These are phyloP conservation scores for Phellinidium pouzarii DNA, from an alignment of 1,284 basidiomycete species.

Conservation along the genomic window DNA sequence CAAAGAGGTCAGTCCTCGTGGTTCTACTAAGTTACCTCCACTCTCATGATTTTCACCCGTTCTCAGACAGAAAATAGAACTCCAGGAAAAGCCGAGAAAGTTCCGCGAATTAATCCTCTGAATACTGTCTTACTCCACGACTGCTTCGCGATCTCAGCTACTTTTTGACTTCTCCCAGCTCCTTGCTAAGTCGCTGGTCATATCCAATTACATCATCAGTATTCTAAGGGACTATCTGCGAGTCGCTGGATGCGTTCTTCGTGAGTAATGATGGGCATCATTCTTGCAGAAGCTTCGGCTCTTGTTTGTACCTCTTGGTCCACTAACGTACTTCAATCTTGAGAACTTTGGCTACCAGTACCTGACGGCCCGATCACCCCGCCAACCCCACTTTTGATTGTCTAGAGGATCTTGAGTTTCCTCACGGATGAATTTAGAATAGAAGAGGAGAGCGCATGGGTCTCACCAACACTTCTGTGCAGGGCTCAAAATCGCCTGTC, in stretches of 20 bases:
- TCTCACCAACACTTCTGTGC: too few relatives aligned
- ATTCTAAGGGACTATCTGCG: background rate
- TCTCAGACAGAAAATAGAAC: background rate
- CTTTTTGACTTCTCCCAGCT: background rate
- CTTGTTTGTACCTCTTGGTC: background rate
- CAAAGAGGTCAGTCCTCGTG: background rate
- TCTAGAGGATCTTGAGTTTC: too few relatives aligned
- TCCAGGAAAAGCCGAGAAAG: slow-evolving; percentile 7
- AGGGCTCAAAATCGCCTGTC: too few relatives aligned
- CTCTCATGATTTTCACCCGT: slow-evolving; percentile 1
- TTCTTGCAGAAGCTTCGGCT: background rate
- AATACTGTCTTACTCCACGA: background rate
- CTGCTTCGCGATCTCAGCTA: background rate
- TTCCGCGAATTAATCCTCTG: slow-evolving; percentile 4
- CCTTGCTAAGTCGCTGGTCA: background rate
- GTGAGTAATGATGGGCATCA: background rate
- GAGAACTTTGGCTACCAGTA: background rate
- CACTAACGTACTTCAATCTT: background rate
- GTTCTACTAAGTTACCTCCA: background rate
- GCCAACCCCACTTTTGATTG: too few relatives aligned
- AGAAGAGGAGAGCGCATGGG: too few relatives aligned
- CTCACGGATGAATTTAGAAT: too few relatives aligned
- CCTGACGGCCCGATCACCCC: too few relatives aligned
- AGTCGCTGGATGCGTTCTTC: background rate
- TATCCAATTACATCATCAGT: background rate